phyloP scores from a whole-genome alignment of 352 stramenopile genomes.

The Phytophthora sp. region DNA sequence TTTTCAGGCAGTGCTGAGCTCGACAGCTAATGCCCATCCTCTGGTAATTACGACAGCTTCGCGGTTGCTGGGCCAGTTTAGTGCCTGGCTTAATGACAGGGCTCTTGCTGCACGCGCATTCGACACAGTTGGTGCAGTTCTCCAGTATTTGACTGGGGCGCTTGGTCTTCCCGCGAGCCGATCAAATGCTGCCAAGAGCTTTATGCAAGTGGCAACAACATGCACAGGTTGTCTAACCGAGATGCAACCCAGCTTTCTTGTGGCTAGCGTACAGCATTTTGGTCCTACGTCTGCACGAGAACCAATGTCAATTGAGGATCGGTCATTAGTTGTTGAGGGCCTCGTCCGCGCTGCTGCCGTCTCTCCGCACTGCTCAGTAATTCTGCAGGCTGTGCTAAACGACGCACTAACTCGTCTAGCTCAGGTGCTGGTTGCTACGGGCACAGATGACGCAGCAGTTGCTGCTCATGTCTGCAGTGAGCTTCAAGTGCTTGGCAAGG shows the following conservation, averaged over 20 bases:
- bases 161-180: constrained; percentile 43
- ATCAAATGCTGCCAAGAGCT: constrained; percentile 63
- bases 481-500: constrained; percentile 70
- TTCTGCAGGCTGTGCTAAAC: constrained; percentile 55
- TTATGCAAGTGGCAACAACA: constrained; percentile 71
- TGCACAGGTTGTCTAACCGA: constrained; percentile 53
- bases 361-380: constrained; percentile 52
- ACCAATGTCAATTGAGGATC: constrained; percentile 55
- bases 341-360: constrained; percentile 57
- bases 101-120: constrained; percentile 35
- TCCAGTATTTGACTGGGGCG: constrained; percentile 64
- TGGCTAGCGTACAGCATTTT: constrained; percentile 59
- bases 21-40: constrained; percentile 34
- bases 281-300: constrained; percentile 13
- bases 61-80: constrained; percentile 65
- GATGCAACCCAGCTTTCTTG: constrained; percentile 49
- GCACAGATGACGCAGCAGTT: constrained; percentile 23
- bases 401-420: constrained; percentile 59
- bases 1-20: constrained; percentile 44
- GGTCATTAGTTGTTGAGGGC: constrained; percentile 69
- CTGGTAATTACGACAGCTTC: constrained; percentile 54
- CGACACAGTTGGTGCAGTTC: constrained; percentile 47
- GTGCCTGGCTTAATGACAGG: constrained; percentile 59
- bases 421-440: constrained; percentile 35
- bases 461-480: constrained; percentile 49